phyloP scores from a whole-genome alignment of 2,329 filamentous ascomycete genomes.

The Hirsutella rhossiliensis region DNA sequence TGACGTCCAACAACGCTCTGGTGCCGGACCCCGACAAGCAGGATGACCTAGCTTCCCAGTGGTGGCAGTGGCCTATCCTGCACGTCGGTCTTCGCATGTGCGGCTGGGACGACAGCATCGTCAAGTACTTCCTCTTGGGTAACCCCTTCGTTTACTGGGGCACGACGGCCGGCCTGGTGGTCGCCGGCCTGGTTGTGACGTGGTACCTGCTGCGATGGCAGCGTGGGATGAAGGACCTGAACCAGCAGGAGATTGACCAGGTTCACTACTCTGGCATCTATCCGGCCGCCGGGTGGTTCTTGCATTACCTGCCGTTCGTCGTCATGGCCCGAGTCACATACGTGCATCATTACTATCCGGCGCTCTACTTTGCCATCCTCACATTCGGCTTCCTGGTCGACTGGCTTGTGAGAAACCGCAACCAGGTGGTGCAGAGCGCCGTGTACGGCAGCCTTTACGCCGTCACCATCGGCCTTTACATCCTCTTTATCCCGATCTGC shows the following conservation, averaged over 20 bases:
- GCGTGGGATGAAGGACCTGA: slow-evolving; percentile 79
- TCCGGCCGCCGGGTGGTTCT: slow-evolving; percentile 83
- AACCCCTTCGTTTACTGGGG: slow-evolving; percentile 97
- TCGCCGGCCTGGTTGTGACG: slow-evolving; percentile 58
- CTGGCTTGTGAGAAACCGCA: slow-evolving; percentile 62
- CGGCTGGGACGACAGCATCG: slow-evolving; percentile 86
- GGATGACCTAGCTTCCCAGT: slow-evolving; percentile 89
- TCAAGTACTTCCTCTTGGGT: slow-evolving; percentile 97
- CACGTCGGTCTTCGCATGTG: slow-evolving; percentile 97
- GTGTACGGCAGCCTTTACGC: slow-evolving; percentile 68
- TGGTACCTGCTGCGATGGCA: slow-evolving; percentile 96
- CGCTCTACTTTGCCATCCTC: slow-evolving; percentile 93
- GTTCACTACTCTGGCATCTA: slow-evolving; percentile 92
- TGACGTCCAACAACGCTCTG: slow-evolving; percentile 98
- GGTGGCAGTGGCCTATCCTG: slow-evolving; percentile 98
- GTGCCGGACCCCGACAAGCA: slow-evolving; percentile 98
- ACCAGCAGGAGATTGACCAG: slow-evolving; percentile 70
- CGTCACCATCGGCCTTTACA: slow-evolving; percentile 67
- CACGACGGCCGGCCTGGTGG: slow-evolving; percentile 64
- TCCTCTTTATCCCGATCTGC: slow-evolving; percentile 84
- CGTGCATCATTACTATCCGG: slow-evolving; percentile 98
- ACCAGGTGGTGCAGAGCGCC: slow-evolving; percentile 48
- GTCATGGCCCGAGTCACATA: slow-evolving; percentile 98
- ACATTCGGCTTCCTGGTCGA: slow-evolving; percentile 79
- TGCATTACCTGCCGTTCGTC: slow-evolving; percentile 92